phyloP scores from a whole-genome alignment of 441 rosid species.

The Populus hybrid region DNA sequence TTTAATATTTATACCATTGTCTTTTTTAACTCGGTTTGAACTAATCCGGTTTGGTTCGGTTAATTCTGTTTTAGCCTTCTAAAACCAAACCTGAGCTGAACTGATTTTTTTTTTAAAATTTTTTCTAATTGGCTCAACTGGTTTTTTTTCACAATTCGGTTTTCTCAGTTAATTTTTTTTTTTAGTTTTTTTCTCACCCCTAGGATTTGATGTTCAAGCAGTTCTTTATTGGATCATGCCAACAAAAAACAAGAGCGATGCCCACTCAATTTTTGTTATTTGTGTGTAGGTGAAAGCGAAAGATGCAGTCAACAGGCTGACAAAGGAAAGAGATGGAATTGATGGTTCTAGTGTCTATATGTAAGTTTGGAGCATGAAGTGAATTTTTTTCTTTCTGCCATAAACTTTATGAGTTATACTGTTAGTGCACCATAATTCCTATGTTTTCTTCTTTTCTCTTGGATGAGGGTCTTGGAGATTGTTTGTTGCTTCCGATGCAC shows the following conservation, averaged over 20 bases:
- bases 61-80: too few species aligned
- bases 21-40: too few species aligned
- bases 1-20: too few species aligned
- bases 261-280: constrained; percentile 16
- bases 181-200: too few species aligned
- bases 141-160: too few species aligned
- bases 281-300: constrained; percentile 68
- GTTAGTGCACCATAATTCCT: background rate
- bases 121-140: too few species aligned
- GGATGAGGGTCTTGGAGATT: background rate
- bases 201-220: background rate
- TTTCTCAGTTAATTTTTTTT: too few species aligned
- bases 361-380: constrained; percentile 38
- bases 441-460: background rate
- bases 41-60: rapidly evolving
- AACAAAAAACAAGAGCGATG: constrained; percentile 1
- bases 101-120: too few species aligned
- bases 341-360: constrained; percentile 81
- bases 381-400: background rate
- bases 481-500: constrained; percentile 12
- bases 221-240: constrained; percentile 1
- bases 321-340: constrained; percentile 74
- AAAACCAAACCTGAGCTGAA: rapidly evolving
- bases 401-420: background rate
- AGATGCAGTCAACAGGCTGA: constrained; percentile 58